Conservation (phyloP, 352 stramenopile species). For the Albugo candida region DNA sequence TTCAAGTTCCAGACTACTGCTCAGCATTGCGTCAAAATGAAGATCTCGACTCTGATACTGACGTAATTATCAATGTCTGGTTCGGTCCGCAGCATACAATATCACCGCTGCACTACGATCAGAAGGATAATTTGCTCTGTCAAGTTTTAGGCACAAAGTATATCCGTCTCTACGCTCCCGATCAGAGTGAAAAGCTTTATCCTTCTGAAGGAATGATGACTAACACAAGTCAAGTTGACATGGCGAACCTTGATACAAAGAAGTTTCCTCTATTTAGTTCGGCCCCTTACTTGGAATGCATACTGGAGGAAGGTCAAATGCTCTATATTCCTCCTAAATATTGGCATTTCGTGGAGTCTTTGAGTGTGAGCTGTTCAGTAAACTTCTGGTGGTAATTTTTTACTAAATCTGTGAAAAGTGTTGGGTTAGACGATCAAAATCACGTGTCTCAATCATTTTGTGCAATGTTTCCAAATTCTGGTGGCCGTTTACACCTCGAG, state of each 20-base stretch:
- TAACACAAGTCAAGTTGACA: slow-evolving; percentile 69
- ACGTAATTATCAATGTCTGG: slow-evolving; percentile 71
- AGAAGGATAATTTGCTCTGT: slow-evolving; percentile 78
- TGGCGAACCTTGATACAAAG: slow-evolving; percentile 24
- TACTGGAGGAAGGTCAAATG: slow-evolving; percentile 49
- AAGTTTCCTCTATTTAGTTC: slow-evolving; percentile 29
- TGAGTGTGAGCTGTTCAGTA: slow-evolving; percentile 61
- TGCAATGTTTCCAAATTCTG: slow-evolving; percentile 47
- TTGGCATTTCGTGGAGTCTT: slow-evolving; percentile 78
- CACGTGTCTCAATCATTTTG: slow-evolving; percentile 64
- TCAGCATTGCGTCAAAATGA: slow-evolving; percentile 28
- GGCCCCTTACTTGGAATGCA: slow-evolving; percentile 46
- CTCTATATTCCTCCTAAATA: slow-evolving; percentile 77
- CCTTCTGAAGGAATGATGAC: slow-evolving; percentile 60
- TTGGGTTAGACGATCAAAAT: slow-evolving; percentile 33
- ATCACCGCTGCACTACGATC: slow-evolving; percentile 78
- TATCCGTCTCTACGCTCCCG: slow-evolving; percentile 51
- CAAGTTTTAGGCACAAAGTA: slow-evolving; percentile 76
- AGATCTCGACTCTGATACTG: slow-evolving; percentile 25
- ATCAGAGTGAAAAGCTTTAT: slow-evolving; percentile 56
- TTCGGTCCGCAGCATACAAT: slow-evolving; percentile 64
- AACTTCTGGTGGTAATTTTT: slow-evolving; percentile 54
- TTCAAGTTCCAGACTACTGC: slow-evolving; percentile 80
- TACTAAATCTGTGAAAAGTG: background rate
- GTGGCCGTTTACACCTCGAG: slow-evolving; percentile 55